These are phyloP conservation scores for Irpex sp. DNA, from an alignment of 1,284 basidiomycete species.

Conservation along the genomic window DNA sequence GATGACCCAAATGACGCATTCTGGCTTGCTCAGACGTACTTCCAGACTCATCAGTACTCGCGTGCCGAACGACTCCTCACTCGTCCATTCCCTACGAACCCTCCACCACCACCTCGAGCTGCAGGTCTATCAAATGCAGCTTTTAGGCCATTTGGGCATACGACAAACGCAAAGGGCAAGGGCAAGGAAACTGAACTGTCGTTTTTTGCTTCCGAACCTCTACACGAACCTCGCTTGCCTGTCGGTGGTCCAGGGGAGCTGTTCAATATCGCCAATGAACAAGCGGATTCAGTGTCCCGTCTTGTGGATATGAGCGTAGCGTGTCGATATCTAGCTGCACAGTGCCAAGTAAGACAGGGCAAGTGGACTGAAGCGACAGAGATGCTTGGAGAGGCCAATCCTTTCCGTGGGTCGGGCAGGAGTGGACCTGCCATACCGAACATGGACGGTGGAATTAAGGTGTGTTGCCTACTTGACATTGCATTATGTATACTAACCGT, in stretches of 20 bases:
- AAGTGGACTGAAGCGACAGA: constrained; percentile 93
- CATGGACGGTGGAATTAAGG: constrained; percentile 86
- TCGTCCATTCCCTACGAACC: constrained; percentile 64
- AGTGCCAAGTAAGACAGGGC: constrained; percentile 91
- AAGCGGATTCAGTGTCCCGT: constrained; percentile 63
- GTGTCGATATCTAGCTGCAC: constrained; percentile 91
- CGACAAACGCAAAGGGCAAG: constrained; percentile 48
- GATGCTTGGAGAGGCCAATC: constrained; percentile 89
- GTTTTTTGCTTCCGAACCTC: background rate
- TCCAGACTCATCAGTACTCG: constrained; percentile 92
- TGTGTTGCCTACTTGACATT: constrained; percentile 20
- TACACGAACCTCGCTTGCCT: constrained; percentile 50
- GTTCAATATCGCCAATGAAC: constrained; percentile 58
- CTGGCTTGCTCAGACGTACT: constrained; percentile 97
- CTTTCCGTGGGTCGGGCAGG: constrained; percentile 67
- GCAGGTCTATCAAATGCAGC: constrained; percentile 39
- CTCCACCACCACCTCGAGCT: constrained; percentile 36
- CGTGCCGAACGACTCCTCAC: constrained; percentile 91
- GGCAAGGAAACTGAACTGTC: constrained; percentile 44
- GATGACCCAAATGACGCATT: constrained; percentile 96
- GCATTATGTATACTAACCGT: constrained; percentile 1
- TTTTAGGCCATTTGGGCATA: constrained; percentile 29
- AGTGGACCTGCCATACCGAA: constrained; percentile 72
- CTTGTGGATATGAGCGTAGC: constrained; percentile 90
- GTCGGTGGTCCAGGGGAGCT: constrained; percentile 61